Evolutionary conservation across 1,139 yeast genomes (phyloP).

Genomic region (Trichomonascaceae sp.): DNA sequence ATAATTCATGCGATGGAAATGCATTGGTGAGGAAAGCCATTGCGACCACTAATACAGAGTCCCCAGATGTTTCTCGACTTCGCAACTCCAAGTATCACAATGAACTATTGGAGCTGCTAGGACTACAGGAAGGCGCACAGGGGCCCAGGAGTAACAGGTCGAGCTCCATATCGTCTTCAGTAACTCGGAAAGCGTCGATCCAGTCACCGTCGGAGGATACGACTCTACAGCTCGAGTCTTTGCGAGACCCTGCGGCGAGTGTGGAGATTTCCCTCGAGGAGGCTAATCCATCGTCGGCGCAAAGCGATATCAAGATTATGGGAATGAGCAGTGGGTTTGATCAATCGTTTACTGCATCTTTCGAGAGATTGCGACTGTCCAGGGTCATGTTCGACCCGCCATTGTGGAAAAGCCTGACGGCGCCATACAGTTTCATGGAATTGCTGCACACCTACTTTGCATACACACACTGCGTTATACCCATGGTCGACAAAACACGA

Average conservation of each 20-base stretch:
- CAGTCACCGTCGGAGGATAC: too few species aligned
- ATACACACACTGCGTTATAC: slow-evolving; percentile 10
- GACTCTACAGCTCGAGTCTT: too few species aligned
- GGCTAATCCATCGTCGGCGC: slow-evolving; percentile 4
- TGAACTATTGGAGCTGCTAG: slow-evolving; percentile 3
- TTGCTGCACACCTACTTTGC: slow-evolving; percentile 10
- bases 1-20: slow-evolving; percentile 2
- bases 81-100: slow-evolving; percentile 3
- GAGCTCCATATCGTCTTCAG: too few species aligned
- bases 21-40: slow-evolving; percentile 1
- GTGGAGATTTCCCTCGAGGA: too few species aligned
- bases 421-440: slow-evolving; percentile 8
- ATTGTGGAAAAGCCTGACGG: slow-evolving; percentile 8
- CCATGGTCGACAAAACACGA: slow-evolving; percentile 10
- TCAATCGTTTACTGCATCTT: slow-evolving; percentile 9
- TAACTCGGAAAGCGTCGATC: too few species aligned
- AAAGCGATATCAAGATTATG: slow-evolving; percentile 7
- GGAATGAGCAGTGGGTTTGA: slow-evolving; percentile 13
- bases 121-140: slow-evolving; percentile 5
- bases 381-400: slow-evolving; percentile 9
- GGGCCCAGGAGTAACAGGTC: too few species aligned
- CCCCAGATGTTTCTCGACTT: slow-evolving; percentile 1
- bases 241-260: too few species aligned
- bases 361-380: slow-evolving; percentile 8
- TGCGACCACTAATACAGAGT: slow-evolving; percentile 1